Conservation (phyloP, 805 yeast genomes). For the Candida xiaguanensis region DNA sequence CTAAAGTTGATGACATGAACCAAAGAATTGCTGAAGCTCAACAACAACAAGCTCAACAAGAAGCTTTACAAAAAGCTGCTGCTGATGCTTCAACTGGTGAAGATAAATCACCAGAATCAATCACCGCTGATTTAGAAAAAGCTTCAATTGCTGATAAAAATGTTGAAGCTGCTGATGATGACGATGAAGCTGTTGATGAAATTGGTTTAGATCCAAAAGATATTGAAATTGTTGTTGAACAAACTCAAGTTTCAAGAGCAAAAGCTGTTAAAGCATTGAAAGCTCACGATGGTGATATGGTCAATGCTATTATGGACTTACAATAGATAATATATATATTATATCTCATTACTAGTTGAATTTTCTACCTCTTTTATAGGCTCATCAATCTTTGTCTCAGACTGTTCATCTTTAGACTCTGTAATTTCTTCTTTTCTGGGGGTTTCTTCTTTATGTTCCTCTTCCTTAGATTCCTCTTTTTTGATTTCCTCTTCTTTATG, state of each 20-base stretch:
- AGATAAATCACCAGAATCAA: conserved; percentile 70
- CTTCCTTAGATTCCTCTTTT: background rate
- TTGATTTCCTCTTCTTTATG: background rate
- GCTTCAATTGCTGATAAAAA: conserved; percentile 49
- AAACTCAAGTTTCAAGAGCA: conserved; percentile 82
- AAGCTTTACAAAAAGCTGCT: conserved; percentile 43
- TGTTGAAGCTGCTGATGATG: conserved; percentile 21
- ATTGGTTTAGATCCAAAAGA: conserved; percentile 80
- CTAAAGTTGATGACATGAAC: conserved; percentile 91
- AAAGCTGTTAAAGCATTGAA: conserved; percentile 90
- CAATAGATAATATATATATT: conserved; percentile 20
- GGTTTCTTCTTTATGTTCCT: background rate
- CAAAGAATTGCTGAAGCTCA: conserved; percentile 82
- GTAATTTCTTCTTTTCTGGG: background rate
- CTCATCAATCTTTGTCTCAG: too few relatives aligned
- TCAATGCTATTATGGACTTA: conserved; percentile 90
- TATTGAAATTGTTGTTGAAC: conserved; percentile 83
- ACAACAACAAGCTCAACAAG: conserved; percentile 64
- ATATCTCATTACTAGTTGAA: background rate
- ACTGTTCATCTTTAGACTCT: background rate
- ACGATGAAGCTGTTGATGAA: conserved; percentile 71
- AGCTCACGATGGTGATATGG: conserved; percentile 89
- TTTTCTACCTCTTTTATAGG: background rate
- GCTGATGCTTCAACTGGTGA: conserved; percentile 33
- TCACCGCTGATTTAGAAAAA: conserved; percentile 77